A percentile compares a stretch with the other conserved stretches of the same genome.
Conservation (phyloP, 2,329 filamentous ascomycete species). For the Pseudogymnoascus sp. region DNA sequence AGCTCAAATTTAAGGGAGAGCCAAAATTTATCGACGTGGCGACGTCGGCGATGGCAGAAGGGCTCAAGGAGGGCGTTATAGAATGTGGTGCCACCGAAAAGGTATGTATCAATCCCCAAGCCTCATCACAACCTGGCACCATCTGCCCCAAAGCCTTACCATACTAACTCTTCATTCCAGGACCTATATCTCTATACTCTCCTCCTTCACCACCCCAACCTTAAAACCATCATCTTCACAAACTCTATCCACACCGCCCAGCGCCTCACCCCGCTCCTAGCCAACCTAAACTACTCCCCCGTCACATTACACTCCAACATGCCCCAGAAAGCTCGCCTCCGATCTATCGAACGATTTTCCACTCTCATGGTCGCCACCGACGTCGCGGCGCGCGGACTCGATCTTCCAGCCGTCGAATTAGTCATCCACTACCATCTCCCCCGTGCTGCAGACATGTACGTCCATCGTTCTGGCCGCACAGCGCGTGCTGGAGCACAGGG, state of each 20-base stretch:
- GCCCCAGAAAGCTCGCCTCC: conserved; percentile 90
- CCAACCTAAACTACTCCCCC: conserved; percentile 70
- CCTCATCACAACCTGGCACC: neutral
- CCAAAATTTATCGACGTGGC: conserved; percentile 92
- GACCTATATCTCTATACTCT: conserved; percentile 90
- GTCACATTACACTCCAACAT: conserved; percentile 85
- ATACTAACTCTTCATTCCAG: conserved; percentile 33
- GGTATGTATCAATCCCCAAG: conserved; percentile 36
- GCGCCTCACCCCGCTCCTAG: conserved; percentile 74
- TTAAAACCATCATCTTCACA: conserved; percentile 82
- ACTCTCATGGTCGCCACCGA: conserved; percentile 82
- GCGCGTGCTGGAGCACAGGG: conserved; percentile 74
- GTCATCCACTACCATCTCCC: conserved; percentile 95
- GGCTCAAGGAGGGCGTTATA: conserved; percentile 79
- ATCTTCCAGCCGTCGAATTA: conserved; percentile 82
- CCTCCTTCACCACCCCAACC: conserved; percentile 71
- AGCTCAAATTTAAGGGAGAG: conserved; percentile 77
- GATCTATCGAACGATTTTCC: conserved; percentile 80
- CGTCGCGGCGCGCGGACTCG: conserved; percentile 85
- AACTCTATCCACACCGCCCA: conserved; percentile 93
- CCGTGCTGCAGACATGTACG: conserved; percentile 83
- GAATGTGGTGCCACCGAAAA: conserved; percentile 94
- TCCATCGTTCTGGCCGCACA: conserved; percentile 90
- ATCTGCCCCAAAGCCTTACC: neutral
- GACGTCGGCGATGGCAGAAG: conserved; percentile 80